Conservation (phyloP, 257 asterid genomes). For the Schizonepeta tenuifolia region DNA sequence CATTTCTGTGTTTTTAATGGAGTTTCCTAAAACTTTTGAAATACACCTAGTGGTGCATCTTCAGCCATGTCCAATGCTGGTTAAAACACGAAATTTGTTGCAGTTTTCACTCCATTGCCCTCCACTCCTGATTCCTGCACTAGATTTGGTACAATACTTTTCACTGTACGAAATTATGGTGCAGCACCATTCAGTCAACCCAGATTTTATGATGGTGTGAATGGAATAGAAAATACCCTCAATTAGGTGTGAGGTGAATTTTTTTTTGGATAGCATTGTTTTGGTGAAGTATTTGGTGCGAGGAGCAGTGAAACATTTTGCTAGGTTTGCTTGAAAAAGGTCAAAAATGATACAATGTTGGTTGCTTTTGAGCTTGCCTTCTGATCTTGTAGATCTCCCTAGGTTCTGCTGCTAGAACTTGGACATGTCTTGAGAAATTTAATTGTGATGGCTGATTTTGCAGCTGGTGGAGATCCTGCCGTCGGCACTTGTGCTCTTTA, state of each 20-base stretch:
- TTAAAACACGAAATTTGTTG: not conserved
- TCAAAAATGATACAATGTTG: not conserved
- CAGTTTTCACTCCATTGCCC: no score
- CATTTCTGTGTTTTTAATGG: not conserved
- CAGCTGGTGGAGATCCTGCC: conserved; percentile 94
- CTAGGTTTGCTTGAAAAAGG: not conserved
- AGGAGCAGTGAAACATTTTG: not conserved
- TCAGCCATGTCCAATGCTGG: not conserved
- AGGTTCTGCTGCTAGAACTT: no score
- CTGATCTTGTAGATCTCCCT: not conserved
- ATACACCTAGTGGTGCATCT: not conserved
- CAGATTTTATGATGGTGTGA: no score
- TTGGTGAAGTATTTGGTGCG: no score
- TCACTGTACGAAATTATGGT: no score
- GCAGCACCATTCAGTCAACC: no score
- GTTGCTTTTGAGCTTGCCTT: not conserved
- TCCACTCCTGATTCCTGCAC: no score
- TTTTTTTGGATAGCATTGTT: no score
- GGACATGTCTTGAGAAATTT: not conserved
- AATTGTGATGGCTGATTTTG: conserved; percentile 6
- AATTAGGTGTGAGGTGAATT: no score
- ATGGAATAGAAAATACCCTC: no score
- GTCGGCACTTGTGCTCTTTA: conserved; percentile 90
- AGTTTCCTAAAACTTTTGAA: not conserved
- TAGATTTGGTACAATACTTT: no score